Evolutionary conservation across 2,329 filamentous ascomycete genomes (phyloP).

Genomic region (Penicillium expansum): DNA sequence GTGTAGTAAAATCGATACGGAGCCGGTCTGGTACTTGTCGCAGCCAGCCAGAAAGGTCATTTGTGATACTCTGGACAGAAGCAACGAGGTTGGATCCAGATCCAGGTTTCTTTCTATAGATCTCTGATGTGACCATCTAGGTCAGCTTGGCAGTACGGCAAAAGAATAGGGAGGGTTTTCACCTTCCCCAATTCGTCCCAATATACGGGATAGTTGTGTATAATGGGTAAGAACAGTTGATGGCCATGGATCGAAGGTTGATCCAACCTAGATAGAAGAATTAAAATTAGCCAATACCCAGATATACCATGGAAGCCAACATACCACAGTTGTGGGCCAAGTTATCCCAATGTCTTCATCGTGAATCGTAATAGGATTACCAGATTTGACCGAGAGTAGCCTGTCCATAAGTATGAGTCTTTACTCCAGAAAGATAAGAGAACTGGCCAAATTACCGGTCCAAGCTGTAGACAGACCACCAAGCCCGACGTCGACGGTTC

Average conservation of each 20-base stretch:
- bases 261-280: conserved; percentile 11
- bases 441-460: conserved; percentile 39
- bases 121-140: conserved; percentile 30
- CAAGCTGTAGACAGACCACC: conserved; percentile 58
- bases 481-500: conserved; percentile 53
- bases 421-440: neutral
- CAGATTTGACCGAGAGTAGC: conserved; percentile 54
- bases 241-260: conserved; percentile 37
- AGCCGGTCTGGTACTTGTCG: conserved; percentile 49
- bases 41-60: conserved; percentile 52
- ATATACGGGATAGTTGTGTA: conserved; percentile 53
- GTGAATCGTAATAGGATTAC: conserved; percentile 55
- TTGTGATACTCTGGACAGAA: conserved; percentile 52
- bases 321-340: conserved; percentile 33
- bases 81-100: conserved; percentile 50
- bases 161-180: neutral
- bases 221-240: conserved; percentile 53
- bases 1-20: conserved; percentile 48
- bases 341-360: conserved; percentile 54
- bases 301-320: neutral
- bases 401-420: conserved; percentile 19
- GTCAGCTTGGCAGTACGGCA: neutral
- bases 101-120: conserved; percentile 51
- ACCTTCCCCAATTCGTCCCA: conserved; percentile 50
- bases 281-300: conserved; percentile 1